Base-by-base conservation (phyloP, 75 land plant genomes). In the Pseudotsuga menziesii region DNA sequence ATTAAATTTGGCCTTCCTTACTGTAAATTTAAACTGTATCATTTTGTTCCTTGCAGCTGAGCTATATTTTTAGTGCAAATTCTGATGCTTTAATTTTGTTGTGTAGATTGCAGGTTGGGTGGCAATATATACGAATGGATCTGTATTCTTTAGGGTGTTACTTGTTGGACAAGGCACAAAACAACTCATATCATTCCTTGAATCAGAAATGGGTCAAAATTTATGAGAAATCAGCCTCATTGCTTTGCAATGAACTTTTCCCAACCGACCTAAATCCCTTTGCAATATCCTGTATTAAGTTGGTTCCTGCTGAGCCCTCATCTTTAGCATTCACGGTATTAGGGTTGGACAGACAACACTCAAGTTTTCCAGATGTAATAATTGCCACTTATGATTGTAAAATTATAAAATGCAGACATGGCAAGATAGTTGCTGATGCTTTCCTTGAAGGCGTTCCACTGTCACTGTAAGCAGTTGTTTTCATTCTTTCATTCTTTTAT, bases 251-350 rank as follows among this genome's bases (percentile, higher is more conserved):
- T 73, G 75, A 56, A 27, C n/a, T 73, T 26, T 73, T 73, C 58
- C 75, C 75, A 54, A 16, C 75, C 25, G 58, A 73, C 32, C 29
- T 73, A 29, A 73, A 73, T 56, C 75, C 75, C 26, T 55, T 73
- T 14, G 22, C 32, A 73, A 73, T 73, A 73, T 73, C 75, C 39
- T 73, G 57, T 27, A 26, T 73, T 23, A 23, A 73, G 32, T 55
- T 73, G 57, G 57, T 73, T 73, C 75, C 75, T 55, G 58, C 54
- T 15, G 57, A 73, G 55, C 75, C 75, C 48, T 73, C 27, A 55
- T 73, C 57, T 27, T 27, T 73, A 27, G 35, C 32, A 54, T 26
- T 2, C 2, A 56, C 23, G 39, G 57, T 35, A 52, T 73, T 23
- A 25, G 56, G 58, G 26, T 73, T 73, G 75, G 58, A 55, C 9